A percentile compares a stretch with the other conserved stretches of the same genome.
These are phyloP conservation scores for Brettanomyces nanus DNA, from an alignment of 805 yeast species.

Conservation along the genomic window DNA sequence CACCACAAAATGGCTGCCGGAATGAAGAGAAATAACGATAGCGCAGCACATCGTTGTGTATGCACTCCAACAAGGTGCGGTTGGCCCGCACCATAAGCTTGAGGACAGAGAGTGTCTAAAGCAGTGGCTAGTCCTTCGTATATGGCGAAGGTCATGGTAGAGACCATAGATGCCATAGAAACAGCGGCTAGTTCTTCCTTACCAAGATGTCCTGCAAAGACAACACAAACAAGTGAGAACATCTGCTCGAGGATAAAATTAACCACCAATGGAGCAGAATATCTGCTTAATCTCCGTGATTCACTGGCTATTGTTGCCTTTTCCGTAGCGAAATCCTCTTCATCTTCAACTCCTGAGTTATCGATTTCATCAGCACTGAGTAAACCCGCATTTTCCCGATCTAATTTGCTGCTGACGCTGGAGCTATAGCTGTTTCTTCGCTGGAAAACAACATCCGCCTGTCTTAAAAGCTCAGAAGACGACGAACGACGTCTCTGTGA, in stretches of 20 bases:
- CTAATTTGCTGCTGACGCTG: neutral
- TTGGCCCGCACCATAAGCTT: constrained; percentile 66
- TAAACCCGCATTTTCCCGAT: neutral
- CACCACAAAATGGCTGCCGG: constrained; percentile 62
- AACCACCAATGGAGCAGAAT: constrained; percentile 49
- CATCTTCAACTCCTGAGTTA: constrained; percentile 2
- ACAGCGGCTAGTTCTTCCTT: constrained; percentile 68
- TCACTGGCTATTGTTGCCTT: constrained; percentile 21
- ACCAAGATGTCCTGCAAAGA: constrained; percentile 72
- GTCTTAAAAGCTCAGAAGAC: constrained; percentile 13
- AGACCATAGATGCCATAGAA: constrained; percentile 70
- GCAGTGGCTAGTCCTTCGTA: constrained; percentile 73
- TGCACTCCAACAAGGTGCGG: constrained; percentile 58
- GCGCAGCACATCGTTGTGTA: constrained; percentile 55
- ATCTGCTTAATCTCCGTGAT: constrained; percentile 28
- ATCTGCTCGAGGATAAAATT: constrained; percentile 55
- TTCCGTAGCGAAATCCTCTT: constrained; percentile 27
- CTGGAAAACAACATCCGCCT: constrained; percentile 21
- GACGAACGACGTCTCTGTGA: constrained; percentile 5
- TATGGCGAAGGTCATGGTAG: constrained; percentile 63
- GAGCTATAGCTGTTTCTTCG: constrained; percentile 11
- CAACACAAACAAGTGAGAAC: constrained; percentile 66
- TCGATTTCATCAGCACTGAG: constrained; percentile 8
- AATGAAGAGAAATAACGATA: constrained; percentile 48
- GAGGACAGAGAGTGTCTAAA: constrained; percentile 72